phyloP scores from a whole-genome alignment of 352 stramenopile genomes.

The Phytophthora capsici region DNA sequence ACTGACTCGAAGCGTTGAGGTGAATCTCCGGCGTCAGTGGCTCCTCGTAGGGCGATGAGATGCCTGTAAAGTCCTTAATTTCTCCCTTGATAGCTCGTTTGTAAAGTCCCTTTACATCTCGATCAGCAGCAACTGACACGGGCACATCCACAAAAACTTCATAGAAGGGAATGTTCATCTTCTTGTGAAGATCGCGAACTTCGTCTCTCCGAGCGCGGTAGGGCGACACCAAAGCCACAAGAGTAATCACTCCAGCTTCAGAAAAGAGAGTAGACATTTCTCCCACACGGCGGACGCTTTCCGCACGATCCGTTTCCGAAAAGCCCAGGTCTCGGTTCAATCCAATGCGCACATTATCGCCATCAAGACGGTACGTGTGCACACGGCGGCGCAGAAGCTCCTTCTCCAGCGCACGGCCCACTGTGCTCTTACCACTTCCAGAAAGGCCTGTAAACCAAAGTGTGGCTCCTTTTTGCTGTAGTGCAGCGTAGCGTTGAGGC shows the following conservation, averaged over 20 bases:
- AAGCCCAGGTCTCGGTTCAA: constrained; percentile 98
- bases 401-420: constrained; percentile 96
- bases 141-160: constrained; percentile 99
- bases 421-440: constrained; percentile 98
- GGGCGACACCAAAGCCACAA: constrained; percentile 97
- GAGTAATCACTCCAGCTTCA: constrained; percentile 96
- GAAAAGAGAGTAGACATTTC: constrained; percentile 97
- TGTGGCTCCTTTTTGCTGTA: constrained; percentile 97
- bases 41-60: constrained; percentile 98
- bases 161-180: constrained; percentile 97
- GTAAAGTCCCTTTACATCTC: constrained; percentile 97
- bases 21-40: constrained; percentile 95
- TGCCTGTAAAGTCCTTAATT: constrained; percentile 99
- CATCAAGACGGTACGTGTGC: constrained; percentile 97
- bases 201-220: constrained; percentile 95
- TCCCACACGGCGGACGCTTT: constrained; percentile 96
- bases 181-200: constrained; percentile 91
- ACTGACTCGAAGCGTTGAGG: constrained; percentile 95
- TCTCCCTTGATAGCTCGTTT: constrained; percentile 94
- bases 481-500: constrained; percentile 67
- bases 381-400: constrained; percentile 94
- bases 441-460: constrained; percentile 99
- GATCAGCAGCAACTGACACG: constrained; percentile 95
- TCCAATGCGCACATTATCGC: constrained; percentile 98
- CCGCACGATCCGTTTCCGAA: constrained; percentile 94